Percentiles rank a stretch among this genome's conserved stretches.
phyloP scores from a whole-genome alignment of 192 early-diverging fungal species.

The Podila epigama region DNA sequence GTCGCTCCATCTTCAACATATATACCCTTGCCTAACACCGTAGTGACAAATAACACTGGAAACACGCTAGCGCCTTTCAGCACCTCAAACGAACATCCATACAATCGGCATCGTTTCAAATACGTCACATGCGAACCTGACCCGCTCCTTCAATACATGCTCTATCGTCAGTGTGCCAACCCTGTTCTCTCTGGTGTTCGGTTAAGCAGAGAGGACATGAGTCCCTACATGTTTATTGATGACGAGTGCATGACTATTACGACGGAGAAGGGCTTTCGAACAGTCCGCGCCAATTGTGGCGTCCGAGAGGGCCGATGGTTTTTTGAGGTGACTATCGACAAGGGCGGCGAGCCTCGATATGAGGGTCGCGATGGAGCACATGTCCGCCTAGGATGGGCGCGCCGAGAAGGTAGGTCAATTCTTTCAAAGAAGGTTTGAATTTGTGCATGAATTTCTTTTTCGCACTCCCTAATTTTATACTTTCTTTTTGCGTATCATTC shows the following conservation, averaged over 20 bases:
- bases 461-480: background rate
- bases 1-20: conserved; percentile 14
- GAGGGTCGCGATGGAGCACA: conserved; percentile 61
- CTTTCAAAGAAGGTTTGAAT: background rate
- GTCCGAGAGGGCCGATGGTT: conserved; percentile 70
- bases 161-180: conserved; percentile 61
- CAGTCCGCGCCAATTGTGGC: conserved; percentile 65
- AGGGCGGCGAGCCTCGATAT: conserved; percentile 51
- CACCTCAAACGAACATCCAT: conserved; percentile 60
- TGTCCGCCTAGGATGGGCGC: conserved; percentile 69
- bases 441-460: background rate
- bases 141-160: conserved; percentile 50
- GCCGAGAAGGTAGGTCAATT: conserved; percentile 60
- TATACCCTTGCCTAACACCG: conserved; percentile 45
- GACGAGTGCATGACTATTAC: conserved; percentile 64
- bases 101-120: conserved; percentile 66
- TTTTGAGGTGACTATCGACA: conserved; percentile 63
- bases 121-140: conserved; percentile 65
- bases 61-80: conserved; percentile 38
- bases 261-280: conserved; percentile 71
- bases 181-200: conserved; percentile 49
- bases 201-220: conserved; percentile 64
- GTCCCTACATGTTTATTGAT: conserved; percentile 62
- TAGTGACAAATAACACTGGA: conserved; percentile 28
- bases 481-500: background rate